Conservation (phyloP, 768 basidiomycete species). For the Fistulinella prunicolor region DNA sequence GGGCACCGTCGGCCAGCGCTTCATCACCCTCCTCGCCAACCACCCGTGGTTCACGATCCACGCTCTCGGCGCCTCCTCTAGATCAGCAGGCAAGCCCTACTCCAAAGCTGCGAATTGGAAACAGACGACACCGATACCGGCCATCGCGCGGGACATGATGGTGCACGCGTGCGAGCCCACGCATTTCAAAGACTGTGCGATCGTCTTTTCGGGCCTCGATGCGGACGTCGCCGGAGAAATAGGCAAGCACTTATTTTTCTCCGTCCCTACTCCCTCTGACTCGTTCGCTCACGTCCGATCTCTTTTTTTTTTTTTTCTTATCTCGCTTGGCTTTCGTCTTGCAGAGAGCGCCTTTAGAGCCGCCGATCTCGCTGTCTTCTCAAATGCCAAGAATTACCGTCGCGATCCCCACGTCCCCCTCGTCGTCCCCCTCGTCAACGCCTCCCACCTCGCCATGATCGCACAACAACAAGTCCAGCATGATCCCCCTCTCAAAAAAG, state of each 20-base stretch:
- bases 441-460: slow-evolving; percentile 79
- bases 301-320: neutral
- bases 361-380: slow-evolving; percentile 91
- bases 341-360: slow-evolving; percentile 75
- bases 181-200: slow-evolving; percentile 73
- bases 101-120: slow-evolving; percentile 81
- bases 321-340: neutral
- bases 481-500: slow-evolving; percentile 65
- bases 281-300: neutral
- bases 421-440: slow-evolving; percentile 94
- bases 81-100: slow-evolving; percentile 87
- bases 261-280: neutral
- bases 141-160: slow-evolving; percentile 47
- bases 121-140: slow-evolving; percentile 74
- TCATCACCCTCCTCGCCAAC: slow-evolving; percentile 78
- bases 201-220: slow-evolving; percentile 96
- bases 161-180: slow-evolving; percentile 77
- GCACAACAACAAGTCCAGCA: slow-evolving; percentile 75
- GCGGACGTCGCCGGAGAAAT: slow-evolving; percentile 93
- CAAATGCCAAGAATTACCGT: slow-evolving; percentile 95
- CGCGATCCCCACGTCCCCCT: slow-evolving; percentile 91
- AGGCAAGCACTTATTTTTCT: slow-evolving; percentile 47
- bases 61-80: slow-evolving; percentile 82
- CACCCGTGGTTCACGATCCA: slow-evolving; percentile 92
- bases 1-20: slow-evolving; percentile 94